Evolutionary conservation across 2,329 filamentous ascomycete genomes (phyloP), one percentile per base, ranked within the genome.

Genomic region (Claviceps cyperi): DNA sequence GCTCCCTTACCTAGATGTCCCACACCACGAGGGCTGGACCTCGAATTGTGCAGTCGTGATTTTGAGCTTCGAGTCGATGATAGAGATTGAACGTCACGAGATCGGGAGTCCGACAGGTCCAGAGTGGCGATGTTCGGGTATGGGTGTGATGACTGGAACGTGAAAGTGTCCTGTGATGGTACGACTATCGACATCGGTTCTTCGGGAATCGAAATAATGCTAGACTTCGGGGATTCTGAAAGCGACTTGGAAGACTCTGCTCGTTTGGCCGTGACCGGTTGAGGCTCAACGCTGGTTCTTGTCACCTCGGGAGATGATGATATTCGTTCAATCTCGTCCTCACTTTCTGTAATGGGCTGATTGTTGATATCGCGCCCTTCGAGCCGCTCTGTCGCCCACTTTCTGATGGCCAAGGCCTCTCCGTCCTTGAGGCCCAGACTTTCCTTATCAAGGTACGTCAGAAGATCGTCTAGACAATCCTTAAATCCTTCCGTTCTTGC

Each of bases 401-500:
- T 70, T 50, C 80, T 69, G 50, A 83, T 69, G 53, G 68, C 72
- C 70, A 75, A 78, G 19, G 76, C 87, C 64, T 95, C 90, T 14
- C 86, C 86, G 64, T 92, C 86, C 46, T 76, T 77, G 13, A 92
- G 63, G 0, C 87, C 88, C 50, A 94, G 73, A 55, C 86, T 81
- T 61, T 89, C 82, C 61, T 80, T 84, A 63, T 97, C 90, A 49
- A 97, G 70, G 57, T 94, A 94, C 15, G 75, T 68, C n/a, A 96
- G 70, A 5, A 98, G 72, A 57, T 97, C 91, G 55, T 96, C 88
- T 38, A 98, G 72, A 38, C 90, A 94, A 62, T 97, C 90, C 64
- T 96, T 90, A 59, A 96, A 97, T 24, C 92, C 92, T 39, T 90
- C 83, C 47, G 78, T 70, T 47, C 86, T 81, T 45, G 88, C 81